These are phyloP conservation scores for Spirogloea muscicola DNA, from an alignment of 139 green algal genomes.

Conservation along the genomic window DNA sequence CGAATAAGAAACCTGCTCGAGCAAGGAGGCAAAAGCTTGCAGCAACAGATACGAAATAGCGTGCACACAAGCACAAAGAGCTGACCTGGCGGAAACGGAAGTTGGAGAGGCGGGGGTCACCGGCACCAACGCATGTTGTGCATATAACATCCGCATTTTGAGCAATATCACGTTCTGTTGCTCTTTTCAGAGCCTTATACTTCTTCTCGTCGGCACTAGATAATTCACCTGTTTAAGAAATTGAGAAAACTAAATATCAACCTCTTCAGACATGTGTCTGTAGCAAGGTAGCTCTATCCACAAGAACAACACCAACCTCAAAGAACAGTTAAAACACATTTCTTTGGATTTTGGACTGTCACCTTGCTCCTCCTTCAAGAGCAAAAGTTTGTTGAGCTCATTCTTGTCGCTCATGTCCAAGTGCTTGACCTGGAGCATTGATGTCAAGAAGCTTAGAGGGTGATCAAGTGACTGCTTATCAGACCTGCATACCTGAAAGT, in stretches of 20 bases:
- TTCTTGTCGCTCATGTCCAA: constrained; percentile 68
- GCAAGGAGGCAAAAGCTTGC: not conserved
- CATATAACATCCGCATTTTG: constrained; percentile 84
- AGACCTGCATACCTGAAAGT: too few species aligned
- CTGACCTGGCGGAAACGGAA: constrained; percentile 87
- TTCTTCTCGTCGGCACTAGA: constrained; percentile 81
- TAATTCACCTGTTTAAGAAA: constrained; percentile 66
- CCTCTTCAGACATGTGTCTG: not conserved
- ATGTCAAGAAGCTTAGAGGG: too few species aligned
- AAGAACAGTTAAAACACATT: too few species aligned
- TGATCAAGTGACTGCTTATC: too few species aligned
- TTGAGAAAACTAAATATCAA: not conserved
- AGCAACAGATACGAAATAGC: too few species aligned
- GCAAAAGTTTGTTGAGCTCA: constrained; percentile 85
- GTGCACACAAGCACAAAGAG: too few species aligned
- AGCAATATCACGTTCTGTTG: constrained; percentile 78
- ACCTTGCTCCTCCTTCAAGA: constrained; percentile 78
- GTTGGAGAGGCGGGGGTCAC: constrained; percentile 75
- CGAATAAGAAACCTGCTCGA: not conserved
- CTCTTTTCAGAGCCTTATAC: constrained; percentile 57
- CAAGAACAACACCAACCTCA: too few species aligned
- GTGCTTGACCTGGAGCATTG: constrained; percentile 71
- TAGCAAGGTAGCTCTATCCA: not conserved
- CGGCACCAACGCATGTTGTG: constrained; percentile 85
- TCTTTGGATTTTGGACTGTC: too few species aligned